These are phyloP conservation scores for Allium cepa DNA, from an alignment of 106 monocot species.

Conservation along the genomic window DNA sequence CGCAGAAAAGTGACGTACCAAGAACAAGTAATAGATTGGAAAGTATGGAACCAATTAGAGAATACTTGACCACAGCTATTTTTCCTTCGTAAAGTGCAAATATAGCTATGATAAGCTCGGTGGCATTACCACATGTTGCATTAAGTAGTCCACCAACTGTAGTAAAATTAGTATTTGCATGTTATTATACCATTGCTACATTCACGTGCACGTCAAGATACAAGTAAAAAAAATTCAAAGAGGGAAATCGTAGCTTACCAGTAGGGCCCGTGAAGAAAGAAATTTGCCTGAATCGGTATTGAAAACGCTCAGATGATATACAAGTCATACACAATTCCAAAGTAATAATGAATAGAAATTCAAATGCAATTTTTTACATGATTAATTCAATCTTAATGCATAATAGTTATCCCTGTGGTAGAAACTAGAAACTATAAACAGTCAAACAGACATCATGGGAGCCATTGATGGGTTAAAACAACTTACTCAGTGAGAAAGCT, in stretches of 20 bases:
- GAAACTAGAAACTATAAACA: no score
- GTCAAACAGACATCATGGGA: no score
- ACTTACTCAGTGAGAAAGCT: slow-evolving; percentile 57
- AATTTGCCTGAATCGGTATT: slow-evolving; percentile 51
- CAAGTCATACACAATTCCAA: no score
- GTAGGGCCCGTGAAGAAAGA: slow-evolving; percentile 75
- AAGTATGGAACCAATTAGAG: slow-evolving; percentile 70
- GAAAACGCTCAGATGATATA: neutral
- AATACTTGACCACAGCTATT: slow-evolving; percentile 68
- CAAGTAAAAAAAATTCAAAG: neutral
- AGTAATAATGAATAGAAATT: no score
- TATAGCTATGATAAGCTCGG: slow-evolving; percentile 80
- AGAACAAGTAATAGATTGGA: slow-evolving; percentile 91
- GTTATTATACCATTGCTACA: neutral
- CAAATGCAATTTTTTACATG: no score
- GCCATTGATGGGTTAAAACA: neutral
- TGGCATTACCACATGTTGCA: slow-evolving; percentile 82
- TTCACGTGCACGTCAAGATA: no score
- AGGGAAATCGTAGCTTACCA: slow-evolving; percentile 23
- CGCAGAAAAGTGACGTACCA: slow-evolving; percentile 66
- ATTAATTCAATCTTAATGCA: no score
- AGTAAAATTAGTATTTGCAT: neutral
- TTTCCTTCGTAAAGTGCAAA: slow-evolving; percentile 44
- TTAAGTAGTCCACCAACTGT: slow-evolving; percentile 83
- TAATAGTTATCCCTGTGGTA: no score